Evolutionary conservation across 2,329 filamentous ascomycete genomes (phyloP).

Genomic region (Cadophora sp.): DNA sequence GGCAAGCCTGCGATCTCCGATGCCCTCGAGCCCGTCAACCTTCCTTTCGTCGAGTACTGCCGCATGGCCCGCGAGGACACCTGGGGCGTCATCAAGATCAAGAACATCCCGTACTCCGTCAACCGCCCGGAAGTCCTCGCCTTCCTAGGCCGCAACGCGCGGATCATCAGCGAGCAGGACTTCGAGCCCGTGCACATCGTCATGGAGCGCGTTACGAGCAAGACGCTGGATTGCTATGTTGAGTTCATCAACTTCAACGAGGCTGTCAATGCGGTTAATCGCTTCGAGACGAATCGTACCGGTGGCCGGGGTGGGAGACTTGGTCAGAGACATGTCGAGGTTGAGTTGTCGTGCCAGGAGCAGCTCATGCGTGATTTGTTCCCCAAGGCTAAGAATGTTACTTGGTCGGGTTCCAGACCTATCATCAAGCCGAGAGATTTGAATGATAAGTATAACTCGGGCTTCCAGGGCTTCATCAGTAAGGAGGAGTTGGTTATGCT

Average conservation of each 20-base stretch:
- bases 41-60: constrained; percentile 48
- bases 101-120: constrained; percentile 60
- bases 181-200: constrained; percentile 67
- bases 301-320: constrained; percentile 55
- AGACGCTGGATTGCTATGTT: constrained; percentile 67
- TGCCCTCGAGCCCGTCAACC: constrained; percentile 40
- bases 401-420: constrained; percentile 59
- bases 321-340: constrained; percentile 62
- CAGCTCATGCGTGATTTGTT: constrained; percentile 68
- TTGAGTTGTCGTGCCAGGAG: constrained; percentile 62
- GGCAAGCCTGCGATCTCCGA: constrained; percentile 41
- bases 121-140: constrained; percentile 62
- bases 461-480: constrained; percentile 66
- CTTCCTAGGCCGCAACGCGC: constrained; percentile 64
- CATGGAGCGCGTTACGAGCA: constrained; percentile 67
- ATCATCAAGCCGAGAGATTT: constrained; percentile 48
- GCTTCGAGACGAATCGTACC: constrained; percentile 50
- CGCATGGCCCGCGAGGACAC: constrained; percentile 39
- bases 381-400: constrained; percentile 61
- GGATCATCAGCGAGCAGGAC: constrained; percentile 57
- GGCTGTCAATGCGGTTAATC: constrained; percentile 59
- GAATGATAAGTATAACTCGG: constrained; percentile 51
- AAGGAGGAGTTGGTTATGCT: constrained; percentile 70
- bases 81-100: constrained; percentile 47
- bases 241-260: constrained; percentile 62